phyloP scores from a whole-genome alignment of 257 asterid genomes.

The Solanum appendiculatum region DNA sequence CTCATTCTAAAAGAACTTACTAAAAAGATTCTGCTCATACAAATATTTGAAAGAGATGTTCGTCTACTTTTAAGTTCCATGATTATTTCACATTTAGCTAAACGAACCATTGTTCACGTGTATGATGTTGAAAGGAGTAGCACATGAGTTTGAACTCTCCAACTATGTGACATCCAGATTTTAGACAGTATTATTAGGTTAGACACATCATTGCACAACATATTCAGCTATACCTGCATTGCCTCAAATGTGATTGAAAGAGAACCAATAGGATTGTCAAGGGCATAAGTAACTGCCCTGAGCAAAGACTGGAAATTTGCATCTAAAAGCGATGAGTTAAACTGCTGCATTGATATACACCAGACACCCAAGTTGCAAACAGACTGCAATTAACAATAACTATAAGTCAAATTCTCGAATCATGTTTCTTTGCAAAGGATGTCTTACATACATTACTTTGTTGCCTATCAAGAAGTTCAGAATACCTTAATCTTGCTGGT shows the following conservation, averaged over 20 bases:
- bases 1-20: background rate
- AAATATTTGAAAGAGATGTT: background rate
- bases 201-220: background rate
- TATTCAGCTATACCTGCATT: slow-evolving; percentile 44
- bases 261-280: slow-evolving; percentile 76
- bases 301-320: slow-evolving; percentile 40
- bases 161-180: background rate
- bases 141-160: background rate
- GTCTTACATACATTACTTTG: background rate
- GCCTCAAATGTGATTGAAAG: slow-evolving; percentile 78
- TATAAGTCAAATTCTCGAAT: background rate
- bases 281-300: slow-evolving; percentile 52
- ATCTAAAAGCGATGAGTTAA: slow-evolving; percentile 31
- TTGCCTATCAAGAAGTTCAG: background rate
- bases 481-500: slow-evolving; percentile 58
- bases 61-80: background rate
- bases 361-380: slow-evolving; percentile 74
- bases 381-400: slow-evolving; percentile 38
- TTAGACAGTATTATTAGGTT: background rate
- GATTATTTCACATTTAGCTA: background rate
- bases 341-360: slow-evolving; percentile 78
- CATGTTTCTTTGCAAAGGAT: background rate
- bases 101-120: background rate
- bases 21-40: background rate
- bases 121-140: background rate